Evolutionary conservation across 768 basidiomycete species (phyloP).

Genomic region (Leccinum rimulosum): DNA sequence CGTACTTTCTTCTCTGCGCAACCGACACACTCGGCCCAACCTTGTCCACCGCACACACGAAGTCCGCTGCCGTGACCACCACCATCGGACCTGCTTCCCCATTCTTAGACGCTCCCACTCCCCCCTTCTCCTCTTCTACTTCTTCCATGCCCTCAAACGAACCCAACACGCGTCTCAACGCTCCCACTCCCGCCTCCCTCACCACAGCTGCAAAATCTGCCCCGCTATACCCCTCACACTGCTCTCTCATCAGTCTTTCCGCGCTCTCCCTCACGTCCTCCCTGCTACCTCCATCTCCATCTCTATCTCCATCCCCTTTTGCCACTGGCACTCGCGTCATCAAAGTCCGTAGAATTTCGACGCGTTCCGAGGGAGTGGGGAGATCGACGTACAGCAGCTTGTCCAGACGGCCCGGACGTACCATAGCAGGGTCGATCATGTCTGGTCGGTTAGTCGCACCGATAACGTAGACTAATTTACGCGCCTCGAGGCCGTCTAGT

Average conservation of each 20-base stretch:
- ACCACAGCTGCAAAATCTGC: slow-evolving; percentile 89
- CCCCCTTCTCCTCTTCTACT: slow-evolving; percentile 9
- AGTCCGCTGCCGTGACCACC: slow-evolving; percentile 63
- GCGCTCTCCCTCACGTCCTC: slow-evolving; percentile 26
- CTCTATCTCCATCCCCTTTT: neutral
- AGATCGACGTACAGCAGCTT: slow-evolving; percentile 93
- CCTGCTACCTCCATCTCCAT: neutral
- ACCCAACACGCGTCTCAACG: slow-evolving; percentile 67
- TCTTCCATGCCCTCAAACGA: slow-evolving; percentile 59
- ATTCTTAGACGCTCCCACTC: neutral
- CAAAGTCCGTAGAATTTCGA: slow-evolving; percentile 81
- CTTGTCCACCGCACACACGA: slow-evolving; percentile 70
- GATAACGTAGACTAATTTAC: slow-evolving; percentile 89
- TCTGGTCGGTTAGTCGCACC: slow-evolving; percentile 95
- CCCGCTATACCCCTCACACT: slow-evolving; percentile 87
- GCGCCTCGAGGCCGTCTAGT: slow-evolving; percentile 85
- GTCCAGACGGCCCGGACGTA: slow-evolving; percentile 92
- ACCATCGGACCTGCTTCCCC: neutral
- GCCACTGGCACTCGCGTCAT: slow-evolving; percentile 64
- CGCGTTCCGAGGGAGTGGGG: slow-evolving; percentile 68
- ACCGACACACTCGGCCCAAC: slow-evolving; percentile 83
- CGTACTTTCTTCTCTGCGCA: slow-evolving; percentile 80
- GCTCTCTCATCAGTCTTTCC: slow-evolving; percentile 50
- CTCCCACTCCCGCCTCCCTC: slow-evolving; percentile 86
- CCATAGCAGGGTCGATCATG: slow-evolving; percentile 98